These are phyloP conservation scores for Curvularia verruculosa DNA, from an alignment of 2,329 filamentous ascomycete species.

Conservation along the genomic window DNA sequence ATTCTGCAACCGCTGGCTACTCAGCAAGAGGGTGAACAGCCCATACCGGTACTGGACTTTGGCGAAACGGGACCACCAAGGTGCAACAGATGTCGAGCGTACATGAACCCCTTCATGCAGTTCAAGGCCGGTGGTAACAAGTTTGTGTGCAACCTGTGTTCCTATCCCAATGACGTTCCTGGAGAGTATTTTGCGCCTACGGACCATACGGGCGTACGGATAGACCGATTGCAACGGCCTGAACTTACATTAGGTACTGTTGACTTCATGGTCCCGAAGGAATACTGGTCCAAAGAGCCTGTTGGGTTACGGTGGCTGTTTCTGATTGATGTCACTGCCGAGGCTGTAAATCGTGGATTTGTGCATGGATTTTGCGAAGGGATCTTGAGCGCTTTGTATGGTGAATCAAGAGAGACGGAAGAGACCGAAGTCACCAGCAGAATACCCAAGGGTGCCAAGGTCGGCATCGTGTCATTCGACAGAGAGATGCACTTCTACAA, in stretches of 20 bases:
- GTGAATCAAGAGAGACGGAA: conserved; percentile 58
- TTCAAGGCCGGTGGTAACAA: conserved; percentile 94
- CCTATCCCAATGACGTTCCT: conserved; percentile 92
- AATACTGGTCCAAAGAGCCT: conserved; percentile 97
- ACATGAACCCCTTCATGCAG: conserved; percentile 99
- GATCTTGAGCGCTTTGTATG: conserved; percentile 83
- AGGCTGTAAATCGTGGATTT: conserved; percentile 89
- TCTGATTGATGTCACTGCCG: conserved; percentile 89
- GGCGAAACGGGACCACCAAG: conserved; percentile 87
- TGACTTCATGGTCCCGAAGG: conserved; percentile 95
- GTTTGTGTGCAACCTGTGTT: conserved; percentile 97
- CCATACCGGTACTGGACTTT: conserved; percentile 93
- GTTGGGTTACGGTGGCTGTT: conserved; percentile 89
- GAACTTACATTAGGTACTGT: conserved; percentile 92
- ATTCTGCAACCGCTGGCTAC: conserved; percentile 86
- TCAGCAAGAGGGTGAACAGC: conserved; percentile 80
- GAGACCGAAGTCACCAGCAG: conserved; percentile 59
- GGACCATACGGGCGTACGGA: conserved; percentile 81
- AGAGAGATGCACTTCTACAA: conserved; percentile 99
- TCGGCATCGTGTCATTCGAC: conserved; percentile 95
- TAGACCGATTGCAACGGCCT: conserved; percentile 86
- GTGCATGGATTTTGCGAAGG: conserved; percentile 89
- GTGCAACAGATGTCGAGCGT: conserved; percentile 90
- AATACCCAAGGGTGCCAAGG: conserved; percentile 79
- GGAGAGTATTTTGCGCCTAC: conserved; percentile 93